A percentile compares a stretch with the other conserved stretches of the same genome.
Conservation (phyloP, 2,329 filamentous ascomycete genomes). For the Stemphylium beticola region DNA sequence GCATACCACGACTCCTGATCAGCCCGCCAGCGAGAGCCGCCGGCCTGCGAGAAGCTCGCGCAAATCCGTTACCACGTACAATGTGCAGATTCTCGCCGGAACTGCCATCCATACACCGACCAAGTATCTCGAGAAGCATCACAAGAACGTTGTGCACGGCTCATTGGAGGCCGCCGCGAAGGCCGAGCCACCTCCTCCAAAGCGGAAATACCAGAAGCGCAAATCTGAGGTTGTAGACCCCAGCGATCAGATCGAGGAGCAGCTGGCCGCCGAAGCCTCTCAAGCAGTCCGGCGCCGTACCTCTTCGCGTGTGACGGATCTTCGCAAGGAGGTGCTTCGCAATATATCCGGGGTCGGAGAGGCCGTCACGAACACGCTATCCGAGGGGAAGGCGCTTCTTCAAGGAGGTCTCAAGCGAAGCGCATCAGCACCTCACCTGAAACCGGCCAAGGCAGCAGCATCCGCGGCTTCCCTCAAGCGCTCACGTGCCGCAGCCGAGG, state of each 20-base stretch:
- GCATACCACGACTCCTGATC: slow-evolving; percentile 21
- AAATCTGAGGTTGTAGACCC: slow-evolving; percentile 19
- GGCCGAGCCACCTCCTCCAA: slow-evolving; percentile 22
- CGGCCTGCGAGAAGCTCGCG: slow-evolving; percentile 59
- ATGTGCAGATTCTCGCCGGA: slow-evolving; percentile 67
- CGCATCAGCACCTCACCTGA: slow-evolving; percentile 32
- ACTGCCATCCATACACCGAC: slow-evolving; percentile 65
- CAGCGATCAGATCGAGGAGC: slow-evolving; percentile 37
- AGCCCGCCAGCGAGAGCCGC: slow-evolving; percentile 31
- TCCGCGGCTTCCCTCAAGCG: slow-evolving; percentile 30
- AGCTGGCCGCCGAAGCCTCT: slow-evolving; percentile 40
- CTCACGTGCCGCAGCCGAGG: slow-evolving; percentile 26
- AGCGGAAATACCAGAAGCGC: slow-evolving; percentile 24
- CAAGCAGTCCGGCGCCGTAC: slow-evolving; percentile 43
- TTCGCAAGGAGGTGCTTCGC: slow-evolving; percentile 42
- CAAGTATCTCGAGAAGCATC: slow-evolving; percentile 49
- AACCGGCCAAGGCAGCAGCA: slow-evolving; percentile 19
- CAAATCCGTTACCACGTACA: slow-evolving; percentile 67
- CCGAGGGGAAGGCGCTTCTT: slow-evolving; percentile 47
- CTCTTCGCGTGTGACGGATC: slow-evolving; percentile 41
- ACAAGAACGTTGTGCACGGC: slow-evolving; percentile 46
- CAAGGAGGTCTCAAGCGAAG: slow-evolving; percentile 37
- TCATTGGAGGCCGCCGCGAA: slow-evolving; percentile 26
- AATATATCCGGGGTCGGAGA: slow-evolving; percentile 40
- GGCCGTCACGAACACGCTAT: slow-evolving; percentile 38